Conservation (phyloP, 805 yeast genomes). For the Candida bentonensis region DNA sequence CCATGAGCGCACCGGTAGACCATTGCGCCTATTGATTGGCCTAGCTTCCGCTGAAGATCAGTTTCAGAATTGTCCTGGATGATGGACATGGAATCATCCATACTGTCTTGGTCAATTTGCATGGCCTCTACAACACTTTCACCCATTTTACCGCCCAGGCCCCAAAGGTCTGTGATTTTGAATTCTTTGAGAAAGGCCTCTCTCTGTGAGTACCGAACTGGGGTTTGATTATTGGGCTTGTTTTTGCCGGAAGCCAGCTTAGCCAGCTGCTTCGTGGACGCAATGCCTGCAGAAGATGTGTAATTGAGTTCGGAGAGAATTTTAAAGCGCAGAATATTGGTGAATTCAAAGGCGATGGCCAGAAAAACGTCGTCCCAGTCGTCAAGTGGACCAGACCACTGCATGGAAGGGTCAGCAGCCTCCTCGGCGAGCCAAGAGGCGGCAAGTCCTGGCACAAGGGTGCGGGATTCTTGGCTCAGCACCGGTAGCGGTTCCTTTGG, state of each 20-base stretch:
- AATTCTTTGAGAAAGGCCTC: conserved; percentile 42
- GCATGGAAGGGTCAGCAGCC: conserved; percentile 16
- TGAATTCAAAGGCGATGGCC: conserved; percentile 49
- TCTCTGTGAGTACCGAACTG: conserved; percentile 39
- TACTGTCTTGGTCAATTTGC: conserved; percentile 10
- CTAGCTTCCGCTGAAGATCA: conserved; percentile 26
- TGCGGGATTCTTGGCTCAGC: conserved; percentile 17
- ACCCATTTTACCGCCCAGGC: conserved; percentile 86
- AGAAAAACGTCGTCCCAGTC: conserved; percentile 80
- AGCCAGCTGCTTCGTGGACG: conserved; percentile 61
- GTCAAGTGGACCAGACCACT: conserved; percentile 9
- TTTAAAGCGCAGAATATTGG: conserved; percentile 37
- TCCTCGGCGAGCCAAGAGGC: conserved; percentile 13
- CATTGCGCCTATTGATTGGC: conserved; percentile 36
- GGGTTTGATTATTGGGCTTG: conserved; percentile 81
- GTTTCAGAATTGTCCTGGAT: conserved; percentile 34
- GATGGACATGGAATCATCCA: conserved; percentile 28
- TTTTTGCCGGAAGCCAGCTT: conserved; percentile 75
- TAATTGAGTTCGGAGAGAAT: conserved; percentile 50
- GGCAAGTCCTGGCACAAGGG: conserved; percentile 7
- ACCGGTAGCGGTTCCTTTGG: conserved; percentile 26
- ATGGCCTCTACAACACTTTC: conserved; percentile 37
- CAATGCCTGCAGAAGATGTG: conserved; percentile 83
- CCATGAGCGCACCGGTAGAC: conserved; percentile 59
- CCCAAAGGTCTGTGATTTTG: conserved; percentile 65